Evolutionary conservation across 495 filamentous ascomycete genomes (phyloP).

Genomic region (Filosporella fistucella): DNA sequence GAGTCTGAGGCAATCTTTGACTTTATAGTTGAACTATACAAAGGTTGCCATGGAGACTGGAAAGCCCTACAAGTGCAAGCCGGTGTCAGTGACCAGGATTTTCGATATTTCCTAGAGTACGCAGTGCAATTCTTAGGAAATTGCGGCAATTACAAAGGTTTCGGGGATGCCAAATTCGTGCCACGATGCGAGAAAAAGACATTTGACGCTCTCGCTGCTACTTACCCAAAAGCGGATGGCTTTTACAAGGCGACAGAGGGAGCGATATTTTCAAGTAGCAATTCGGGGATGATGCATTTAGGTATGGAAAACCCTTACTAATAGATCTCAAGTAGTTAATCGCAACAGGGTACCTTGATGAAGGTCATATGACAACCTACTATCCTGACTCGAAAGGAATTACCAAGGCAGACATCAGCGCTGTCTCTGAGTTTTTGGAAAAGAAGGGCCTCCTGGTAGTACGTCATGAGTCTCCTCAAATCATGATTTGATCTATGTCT

Average conservation of each 20-base stretch:
- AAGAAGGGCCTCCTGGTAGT: conserved; percentile 56
- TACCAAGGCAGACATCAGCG: conserved; percentile 76
- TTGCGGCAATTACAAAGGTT: conserved; percentile 91
- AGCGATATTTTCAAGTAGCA: conserved; percentile 68
- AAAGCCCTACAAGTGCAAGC: conserved; percentile 61
- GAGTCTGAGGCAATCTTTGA: conserved; percentile 84
- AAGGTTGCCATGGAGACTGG: conserved; percentile 75
- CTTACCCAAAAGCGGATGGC: conserved; percentile 52
- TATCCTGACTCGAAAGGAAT: conserved; percentile 87
- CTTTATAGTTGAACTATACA: conserved; percentile 78
- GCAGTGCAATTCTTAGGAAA: conserved; percentile 87
- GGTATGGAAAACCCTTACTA: too few relatives aligned
- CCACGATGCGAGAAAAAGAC: conserved; percentile 65
- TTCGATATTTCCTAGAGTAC: conserved; percentile 81
- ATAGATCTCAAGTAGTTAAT: too few relatives aligned
- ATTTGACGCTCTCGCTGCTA: conserved; percentile 66
- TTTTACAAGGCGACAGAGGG: conserved; percentile 65
- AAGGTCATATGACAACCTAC: conserved; percentile 85
- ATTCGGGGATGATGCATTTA: conserved; percentile 70
- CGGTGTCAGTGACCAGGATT: conserved; percentile 61
- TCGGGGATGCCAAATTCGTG: conserved; percentile 93
- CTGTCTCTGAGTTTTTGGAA: conserved; percentile 68
- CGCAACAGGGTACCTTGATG: conserved; percentile 75
- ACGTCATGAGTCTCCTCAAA: not conserved
- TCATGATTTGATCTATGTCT: not conserved